Evolutionary conservation across 345 rosid genomes (phyloP).

Genomic region (Diplotaxis tenuifolia): DNA sequence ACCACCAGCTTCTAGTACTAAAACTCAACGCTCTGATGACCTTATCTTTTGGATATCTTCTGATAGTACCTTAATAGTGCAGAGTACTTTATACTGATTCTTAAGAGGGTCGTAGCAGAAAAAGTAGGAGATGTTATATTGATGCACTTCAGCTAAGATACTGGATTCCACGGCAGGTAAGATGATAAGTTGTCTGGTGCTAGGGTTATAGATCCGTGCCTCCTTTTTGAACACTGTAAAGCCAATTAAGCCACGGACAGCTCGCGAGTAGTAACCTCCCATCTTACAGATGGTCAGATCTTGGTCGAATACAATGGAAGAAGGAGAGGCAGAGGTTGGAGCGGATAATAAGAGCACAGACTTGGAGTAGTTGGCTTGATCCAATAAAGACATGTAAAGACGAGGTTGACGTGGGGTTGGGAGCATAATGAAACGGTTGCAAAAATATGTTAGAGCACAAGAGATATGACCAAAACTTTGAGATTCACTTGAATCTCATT

Average conservation of each 20-base stretch:
- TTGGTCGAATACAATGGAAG: neutral
- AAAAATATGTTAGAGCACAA: neutral
- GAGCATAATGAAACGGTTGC: neutral
- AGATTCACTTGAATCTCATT: neutral
- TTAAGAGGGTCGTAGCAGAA: too few species aligned
- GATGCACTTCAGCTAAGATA: neutral
- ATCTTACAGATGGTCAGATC: neutral
- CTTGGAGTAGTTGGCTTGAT: neutral
- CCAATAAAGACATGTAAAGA: neutral
- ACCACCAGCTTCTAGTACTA: too few species aligned
- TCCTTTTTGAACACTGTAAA: neutral
- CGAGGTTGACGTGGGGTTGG: neutral
- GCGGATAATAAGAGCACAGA: neutral
- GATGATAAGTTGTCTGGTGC: neutral
- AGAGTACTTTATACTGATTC: too few species aligned
- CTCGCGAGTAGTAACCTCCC: neutral
- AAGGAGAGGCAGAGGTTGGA: neutral
- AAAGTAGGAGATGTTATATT: too few species aligned
- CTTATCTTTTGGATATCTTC: too few species aligned
- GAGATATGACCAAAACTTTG: constrained; percentile 9
- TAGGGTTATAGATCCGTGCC: constrained; percentile 8
- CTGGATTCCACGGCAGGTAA: neutral
- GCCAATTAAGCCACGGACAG: neutral
- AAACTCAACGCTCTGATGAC: too few species aligned
- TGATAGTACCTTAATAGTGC: too few species aligned